phyloP scores from a whole-genome alignment of 352 stramenopile species.

The Pythium vanterpoolii region DNA sequence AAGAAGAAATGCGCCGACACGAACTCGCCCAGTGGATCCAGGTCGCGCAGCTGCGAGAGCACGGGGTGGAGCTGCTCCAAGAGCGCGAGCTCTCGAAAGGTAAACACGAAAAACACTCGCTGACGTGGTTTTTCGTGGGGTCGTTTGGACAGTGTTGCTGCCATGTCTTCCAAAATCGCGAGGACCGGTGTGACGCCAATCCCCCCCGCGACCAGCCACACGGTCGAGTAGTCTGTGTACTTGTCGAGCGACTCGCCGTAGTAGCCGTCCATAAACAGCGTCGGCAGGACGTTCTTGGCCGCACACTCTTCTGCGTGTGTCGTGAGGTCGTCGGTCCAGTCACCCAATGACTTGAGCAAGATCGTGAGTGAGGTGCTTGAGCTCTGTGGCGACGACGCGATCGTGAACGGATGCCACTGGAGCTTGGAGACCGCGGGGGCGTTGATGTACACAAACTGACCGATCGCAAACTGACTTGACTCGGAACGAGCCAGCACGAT shows the following conservation, averaged over 20 bases:
- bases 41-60: conserved; percentile 22
- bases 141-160: conserved; percentile 14
- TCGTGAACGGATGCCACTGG: conserved; percentile 51
- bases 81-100: conserved; percentile 34
- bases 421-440: conserved; percentile 37
- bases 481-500: conserved; percentile 29
- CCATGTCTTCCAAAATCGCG: conserved; percentile 36
- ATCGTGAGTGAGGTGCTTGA: conserved; percentile 28
- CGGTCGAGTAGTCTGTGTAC: conserved; percentile 32
- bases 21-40: conserved; percentile 23
- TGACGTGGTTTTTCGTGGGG: no score
- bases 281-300: conserved; percentile 12
- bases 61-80: conserved; percentile 34
- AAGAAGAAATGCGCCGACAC: conserved; percentile 26
- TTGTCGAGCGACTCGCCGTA: conserved; percentile 34
- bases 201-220: conserved; percentile 32
- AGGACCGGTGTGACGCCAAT: conserved; percentile 42
- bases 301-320: conserved; percentile 31
- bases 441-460: conserved; percentile 49
- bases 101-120: no score
- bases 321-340: conserved; percentile 33
- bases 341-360: conserved; percentile 36
- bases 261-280: conserved; percentile 41
- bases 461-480: conserved; percentile 26
- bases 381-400: conserved; percentile 33